A percentile compares a stretch with the other conserved stretches of the same genome.
phyloP scores from a whole-genome alignment of 169 alveolate species.

The Perkinsus marinus region DNA sequence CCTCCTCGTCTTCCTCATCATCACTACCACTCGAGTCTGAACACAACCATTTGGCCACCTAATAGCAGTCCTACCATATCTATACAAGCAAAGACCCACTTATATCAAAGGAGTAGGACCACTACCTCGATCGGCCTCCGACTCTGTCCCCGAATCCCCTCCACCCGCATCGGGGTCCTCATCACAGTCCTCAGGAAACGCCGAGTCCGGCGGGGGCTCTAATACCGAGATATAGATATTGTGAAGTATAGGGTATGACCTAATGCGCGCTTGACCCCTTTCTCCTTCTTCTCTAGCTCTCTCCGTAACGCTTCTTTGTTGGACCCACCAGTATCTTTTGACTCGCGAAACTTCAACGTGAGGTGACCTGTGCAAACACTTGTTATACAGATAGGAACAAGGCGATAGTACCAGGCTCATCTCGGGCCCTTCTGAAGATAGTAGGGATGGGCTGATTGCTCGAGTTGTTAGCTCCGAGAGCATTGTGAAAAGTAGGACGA shows the following conservation, averaged over 20 bases:
- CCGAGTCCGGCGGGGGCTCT: neutral
- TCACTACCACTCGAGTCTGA: neutral
- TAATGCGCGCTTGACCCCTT: neutral
- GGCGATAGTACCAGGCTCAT: neutral
- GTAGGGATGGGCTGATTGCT: constrained; percentile 13
- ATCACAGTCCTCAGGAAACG: neutral
- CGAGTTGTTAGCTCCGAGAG: constrained; percentile 22
- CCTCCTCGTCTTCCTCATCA: neutral
- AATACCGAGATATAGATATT: neutral
- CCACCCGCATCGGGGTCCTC: neutral
- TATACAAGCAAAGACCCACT: too few species aligned
- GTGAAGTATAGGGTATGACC: neutral
- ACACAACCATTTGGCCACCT: too few species aligned
- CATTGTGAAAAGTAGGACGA: constrained; percentile 20
- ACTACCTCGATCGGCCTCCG: neutral
- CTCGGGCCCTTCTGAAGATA: neutral
- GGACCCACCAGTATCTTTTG: neutral
- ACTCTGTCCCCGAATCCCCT: neutral
- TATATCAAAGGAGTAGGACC: too few species aligned
- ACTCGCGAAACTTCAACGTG: constrained; percentile 3
- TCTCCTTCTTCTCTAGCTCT: constrained; percentile 12
- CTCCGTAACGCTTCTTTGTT: neutral
- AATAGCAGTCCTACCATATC: too few species aligned
- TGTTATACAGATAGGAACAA: neutral
- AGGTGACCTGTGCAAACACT: neutral